A percentile compares a stretch with the other conserved stretches of the same genome.
phyloP scores from a whole-genome alignment of 805 yeast species.

The Lipomyces yamanashiensis region DNA sequence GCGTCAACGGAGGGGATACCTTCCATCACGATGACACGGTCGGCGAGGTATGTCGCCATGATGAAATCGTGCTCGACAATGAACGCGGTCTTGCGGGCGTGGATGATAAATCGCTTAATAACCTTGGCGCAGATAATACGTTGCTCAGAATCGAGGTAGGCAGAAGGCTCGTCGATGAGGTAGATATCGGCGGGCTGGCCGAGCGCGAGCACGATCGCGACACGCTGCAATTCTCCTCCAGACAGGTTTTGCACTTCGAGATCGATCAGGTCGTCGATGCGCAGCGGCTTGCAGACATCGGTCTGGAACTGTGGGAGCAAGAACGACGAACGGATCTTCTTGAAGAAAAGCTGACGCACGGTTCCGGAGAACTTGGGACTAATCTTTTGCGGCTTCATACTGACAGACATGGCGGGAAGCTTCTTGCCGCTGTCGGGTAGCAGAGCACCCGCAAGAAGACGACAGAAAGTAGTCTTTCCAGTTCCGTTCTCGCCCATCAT shows the following conservation, averaged over 20 bases:
- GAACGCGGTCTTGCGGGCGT: constrained; percentile 98
- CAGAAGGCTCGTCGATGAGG: constrained; percentile 98
- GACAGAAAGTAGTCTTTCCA: constrained; percentile 98
- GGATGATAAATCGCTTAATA: constrained; percentile 93
- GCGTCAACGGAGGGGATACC: constrained; percentile 90
- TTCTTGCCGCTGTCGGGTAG: constrained; percentile 80
- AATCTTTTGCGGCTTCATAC: constrained; percentile 99
- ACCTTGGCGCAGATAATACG: constrained; percentile 99
- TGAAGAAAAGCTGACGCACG: constrained; percentile 94
- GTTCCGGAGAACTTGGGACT: constrained; percentile 99
- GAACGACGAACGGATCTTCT: constrained; percentile 92
- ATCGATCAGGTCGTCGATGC: constrained; percentile 90
- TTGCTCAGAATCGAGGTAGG: constrained; percentile 98
- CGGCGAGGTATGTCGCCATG: constrained; percentile 99
- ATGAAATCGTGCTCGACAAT: constrained; percentile 99
- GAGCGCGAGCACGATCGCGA: constrained; percentile 91
- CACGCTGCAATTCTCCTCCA: constrained; percentile 99
- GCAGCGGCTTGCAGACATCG: constrained; percentile 94
- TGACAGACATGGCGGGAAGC: constrained; percentile 86
- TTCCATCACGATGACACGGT: constrained; percentile 96
- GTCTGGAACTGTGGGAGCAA: constrained; percentile 97
- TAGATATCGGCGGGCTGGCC: constrained; percentile 96
- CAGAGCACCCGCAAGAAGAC: constrained; percentile 89
- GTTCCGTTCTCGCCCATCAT: constrained; percentile 99
- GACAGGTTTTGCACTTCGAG: constrained; percentile 97